Percentiles rank a stretch among this genome's conserved stretches.
phyloP scores from a whole-genome alignment of 345 rosid species.

The Camelina hispida region DNA sequence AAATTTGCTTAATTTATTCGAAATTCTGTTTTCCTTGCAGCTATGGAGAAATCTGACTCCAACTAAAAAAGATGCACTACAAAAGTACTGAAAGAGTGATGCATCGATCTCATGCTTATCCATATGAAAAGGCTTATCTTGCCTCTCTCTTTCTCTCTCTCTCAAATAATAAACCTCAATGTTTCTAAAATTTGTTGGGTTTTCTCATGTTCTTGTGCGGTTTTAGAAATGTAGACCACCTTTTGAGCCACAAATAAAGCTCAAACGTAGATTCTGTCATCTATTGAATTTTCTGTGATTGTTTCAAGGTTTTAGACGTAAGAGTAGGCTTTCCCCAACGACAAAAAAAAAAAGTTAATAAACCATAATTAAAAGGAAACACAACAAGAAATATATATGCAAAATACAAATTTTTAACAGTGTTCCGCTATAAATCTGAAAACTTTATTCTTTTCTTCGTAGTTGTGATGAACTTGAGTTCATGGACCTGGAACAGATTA shows the following conservation, averaged over 20 bases:
- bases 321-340: too few species aligned
- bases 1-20: not conserved
- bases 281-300: not conserved
- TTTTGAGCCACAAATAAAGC: constrained; percentile 6
- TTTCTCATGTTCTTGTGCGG: not conserved
- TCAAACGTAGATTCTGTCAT: not conserved
- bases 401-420: too few species aligned
- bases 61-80: constrained; percentile 36
- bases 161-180: not conserved
- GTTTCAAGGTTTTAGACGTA: too few species aligned
- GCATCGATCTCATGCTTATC: not conserved
- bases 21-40: constrained; percentile 44
- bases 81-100: not conserved
- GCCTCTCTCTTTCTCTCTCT: not conserved
- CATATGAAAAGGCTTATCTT: not conserved
- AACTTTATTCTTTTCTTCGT: too few species aligned
- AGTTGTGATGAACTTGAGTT: too few species aligned
- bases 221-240: not conserved
- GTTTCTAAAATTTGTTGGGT: not conserved
- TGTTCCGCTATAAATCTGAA: too few species aligned
- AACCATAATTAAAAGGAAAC: too few species aligned
- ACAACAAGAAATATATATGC: too few species aligned
- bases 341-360: too few species aligned
- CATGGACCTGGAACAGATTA: too few species aligned
- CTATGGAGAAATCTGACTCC: constrained; percentile 63